These are phyloP conservation scores for Huntiella abstrusa DNA, from an alignment of 2,329 filamentous ascomycete genomes.

Conservation along the genomic window DNA sequence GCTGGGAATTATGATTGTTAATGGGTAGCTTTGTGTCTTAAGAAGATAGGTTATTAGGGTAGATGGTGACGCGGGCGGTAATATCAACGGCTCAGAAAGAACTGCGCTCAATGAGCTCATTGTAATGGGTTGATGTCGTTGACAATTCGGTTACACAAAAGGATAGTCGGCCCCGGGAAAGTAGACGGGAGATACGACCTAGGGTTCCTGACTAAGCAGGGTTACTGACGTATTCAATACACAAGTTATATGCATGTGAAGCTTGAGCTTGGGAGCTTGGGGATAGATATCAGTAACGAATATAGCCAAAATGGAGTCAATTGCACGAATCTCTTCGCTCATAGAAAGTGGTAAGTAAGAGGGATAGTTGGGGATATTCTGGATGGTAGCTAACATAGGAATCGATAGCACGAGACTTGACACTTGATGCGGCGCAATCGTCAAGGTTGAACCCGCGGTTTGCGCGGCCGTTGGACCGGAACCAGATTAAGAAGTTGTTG, in stretches of 20 bases:
- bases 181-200: no score
- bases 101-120: no score
- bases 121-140: no score
- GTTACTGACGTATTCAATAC: no score
- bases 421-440: constrained; percentile 86
- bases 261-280: no score
- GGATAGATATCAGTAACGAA: background rate
- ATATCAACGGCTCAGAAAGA: constrained; percentile 20
- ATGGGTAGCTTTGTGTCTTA: constrained; percentile 32
- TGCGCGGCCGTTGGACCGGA: constrained; percentile 49
- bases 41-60: constrained; percentile 50
- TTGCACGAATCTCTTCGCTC: constrained; percentile 80
- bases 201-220: no score
- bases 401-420: constrained; percentile 71
- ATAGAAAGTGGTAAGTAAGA: constrained; percentile 66
- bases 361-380: background rate
- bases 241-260: no score
- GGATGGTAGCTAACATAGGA: background rate
- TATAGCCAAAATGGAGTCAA: constrained; percentile 60
- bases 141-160: no score
- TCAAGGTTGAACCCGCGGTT: constrained; percentile 48
- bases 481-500: constrained; percentile 82
- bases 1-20: constrained; percentile 54
- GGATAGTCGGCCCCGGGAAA: no score
- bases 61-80: constrained; percentile 34